A percentile compares a stretch with the other conserved stretches of the same genome.
phyloP scores from a whole-genome alignment of 495 filamentous ascomycete species.

The Ramalina peruviana region DNA sequence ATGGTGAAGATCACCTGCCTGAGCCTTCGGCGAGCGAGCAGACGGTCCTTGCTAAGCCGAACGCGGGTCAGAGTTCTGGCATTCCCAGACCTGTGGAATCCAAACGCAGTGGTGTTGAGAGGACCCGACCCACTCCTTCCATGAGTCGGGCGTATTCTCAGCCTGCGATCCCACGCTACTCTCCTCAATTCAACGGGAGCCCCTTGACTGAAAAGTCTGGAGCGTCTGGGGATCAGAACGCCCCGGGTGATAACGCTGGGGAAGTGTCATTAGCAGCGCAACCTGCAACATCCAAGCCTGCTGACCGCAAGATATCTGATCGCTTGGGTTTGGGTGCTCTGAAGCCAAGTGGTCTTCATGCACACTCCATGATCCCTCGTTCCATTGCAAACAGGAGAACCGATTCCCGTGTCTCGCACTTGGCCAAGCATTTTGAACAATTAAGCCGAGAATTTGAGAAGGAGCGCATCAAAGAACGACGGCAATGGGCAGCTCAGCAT shows the following conservation, averaged over 20 bases:
- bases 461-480: slow-evolving; percentile 74
- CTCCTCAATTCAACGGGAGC: neutral
- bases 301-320: slow-evolving; percentile 61
- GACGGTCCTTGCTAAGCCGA: neutral
- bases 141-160: slow-evolving; percentile 51
- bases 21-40: too few species aligned
- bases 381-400: slow-evolving; percentile 55
- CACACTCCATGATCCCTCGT: slow-evolving; percentile 74
- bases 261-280: neutral
- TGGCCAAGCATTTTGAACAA: slow-evolving; percentile 94
- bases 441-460: slow-evolving; percentile 93
- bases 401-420: slow-evolving; percentile 64
- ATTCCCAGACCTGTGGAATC: slow-evolving; percentile 39
- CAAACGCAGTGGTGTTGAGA: slow-evolving; percentile 20
- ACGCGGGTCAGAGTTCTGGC: slow-evolving; percentile 21
- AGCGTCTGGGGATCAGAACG: neutral
- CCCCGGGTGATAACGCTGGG: too few species aligned
- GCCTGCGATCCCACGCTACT: slow-evolving; percentile 24
- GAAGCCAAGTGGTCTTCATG: slow-evolving; percentile 43
- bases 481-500: slow-evolving; percentile 66
- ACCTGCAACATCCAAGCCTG: slow-evolving; percentile 20
- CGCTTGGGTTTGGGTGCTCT: slow-evolving; percentile 46
- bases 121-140: too few species aligned
- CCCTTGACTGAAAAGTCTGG: neutral
- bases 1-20: too few species aligned